These are phyloP conservation scores for Talaromyces atroroseus DNA, from an alignment of 2,329 filamentous ascomycete species.

Conservation along the genomic window DNA sequence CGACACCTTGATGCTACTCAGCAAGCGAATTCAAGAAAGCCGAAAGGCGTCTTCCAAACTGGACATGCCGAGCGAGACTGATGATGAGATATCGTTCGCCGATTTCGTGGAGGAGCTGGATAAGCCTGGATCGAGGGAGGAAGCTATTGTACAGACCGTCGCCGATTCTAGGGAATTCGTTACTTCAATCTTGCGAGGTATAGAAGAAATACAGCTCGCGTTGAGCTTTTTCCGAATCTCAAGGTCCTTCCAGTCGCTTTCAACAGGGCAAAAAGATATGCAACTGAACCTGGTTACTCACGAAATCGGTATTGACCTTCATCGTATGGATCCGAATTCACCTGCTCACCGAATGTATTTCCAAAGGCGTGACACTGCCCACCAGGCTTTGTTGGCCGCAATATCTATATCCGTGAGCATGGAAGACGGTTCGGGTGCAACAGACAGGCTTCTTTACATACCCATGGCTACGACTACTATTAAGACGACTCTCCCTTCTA, in stretches of 20 bases:
- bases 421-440: slow-evolving; percentile 80
- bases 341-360: slow-evolving; percentile 99
- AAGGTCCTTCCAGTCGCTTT: slow-evolving; percentile 66
- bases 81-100: slow-evolving; percentile 59
- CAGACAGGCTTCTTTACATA: slow-evolving; percentile 83
- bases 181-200: slow-evolving; percentile 80
- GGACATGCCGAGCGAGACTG: slow-evolving; percentile 39
- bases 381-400: slow-evolving; percentile 87
- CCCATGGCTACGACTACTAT: slow-evolving; percentile 96
- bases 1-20: slow-evolving; percentile 65
- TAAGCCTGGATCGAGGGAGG: slow-evolving; percentile 59
- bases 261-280: slow-evolving; percentile 63
- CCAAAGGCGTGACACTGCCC: slow-evolving; percentile 81
- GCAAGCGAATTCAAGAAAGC: slow-evolving; percentile 27
- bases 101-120: slow-evolving; percentile 72
- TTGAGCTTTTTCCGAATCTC: slow-evolving; percentile 85
- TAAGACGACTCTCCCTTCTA: slow-evolving; percentile 88
- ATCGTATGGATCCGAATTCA: slow-evolving; percentile 85
- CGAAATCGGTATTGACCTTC: slow-evolving; percentile 87
- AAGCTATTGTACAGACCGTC: slow-evolving; percentile 71
- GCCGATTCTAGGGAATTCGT: slow-evolving; percentile 91
- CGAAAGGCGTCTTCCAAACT: slow-evolving; percentile 31
- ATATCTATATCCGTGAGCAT: slow-evolving; percentile 88
- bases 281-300: slow-evolving; percentile 89
- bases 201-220: slow-evolving; percentile 94